Evolutionary conservation across 2,329 filamentous ascomycete genomes (phyloP), one percentile per base, ranked within the genome.

Genomic region (Neurospora crassa): DNA sequence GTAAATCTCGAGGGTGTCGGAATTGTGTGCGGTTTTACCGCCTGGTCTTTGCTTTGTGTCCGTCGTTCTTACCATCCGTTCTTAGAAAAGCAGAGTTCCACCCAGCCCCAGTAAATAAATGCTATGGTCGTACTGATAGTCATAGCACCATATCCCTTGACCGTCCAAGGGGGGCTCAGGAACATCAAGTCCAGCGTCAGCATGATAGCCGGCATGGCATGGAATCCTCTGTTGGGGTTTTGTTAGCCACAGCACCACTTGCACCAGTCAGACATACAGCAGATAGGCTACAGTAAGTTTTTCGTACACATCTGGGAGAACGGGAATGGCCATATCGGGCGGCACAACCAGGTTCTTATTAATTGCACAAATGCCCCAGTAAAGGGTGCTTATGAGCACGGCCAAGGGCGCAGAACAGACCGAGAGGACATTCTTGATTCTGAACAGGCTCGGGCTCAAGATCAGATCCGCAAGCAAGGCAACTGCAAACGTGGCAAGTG

Each of bases 21-120:
- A 53, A 53, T 14, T 20, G 10, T 53, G 11, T 53, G 67, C 16
- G 14, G 29, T 16, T 34, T 43, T 4, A 10, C 16, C 20, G 20
- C 41, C 75, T 80, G 84, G 16, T 29, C 29, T 18, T 16, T 63
- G 29, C 24, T 29, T 63, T 29, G 34, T 63, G 7, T 63, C 40
- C 34, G 7, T 63, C 40, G 69, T 42, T 81, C 86, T 79, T 78
- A 89, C 88, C 84, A 87, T 77, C 90, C 88, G 76, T 93, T 93
- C 72, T 86, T 83, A 67, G 83, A 84, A 76, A 87, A 92, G 81
- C 91, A 93, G 34, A 88, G 84, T 80, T 94, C 91, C 34, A 93
- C 87, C 91, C 92, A 94, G 74, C 86, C 86, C 91, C 91, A 94
- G 79, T 94, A 94, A 2, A 81, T 78, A 73, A 91, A 88, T 0